Conservation (phyloP, 2,329 filamentous ascomycete species). For the Colletotrichum coccodes region DNA sequence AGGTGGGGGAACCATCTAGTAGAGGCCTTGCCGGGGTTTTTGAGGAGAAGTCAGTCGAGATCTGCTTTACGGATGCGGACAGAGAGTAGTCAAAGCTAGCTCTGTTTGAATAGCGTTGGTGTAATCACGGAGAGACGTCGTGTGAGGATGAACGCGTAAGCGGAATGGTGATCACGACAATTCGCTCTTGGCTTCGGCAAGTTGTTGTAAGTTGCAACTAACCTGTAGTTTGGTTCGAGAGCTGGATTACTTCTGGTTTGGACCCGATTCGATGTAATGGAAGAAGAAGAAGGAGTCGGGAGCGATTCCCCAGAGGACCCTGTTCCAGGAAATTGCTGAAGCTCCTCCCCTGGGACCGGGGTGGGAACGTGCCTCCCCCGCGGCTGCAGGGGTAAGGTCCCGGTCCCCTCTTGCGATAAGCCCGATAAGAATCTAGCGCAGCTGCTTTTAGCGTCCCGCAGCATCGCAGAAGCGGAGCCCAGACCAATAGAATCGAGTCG, state of each 20-base stretch:
- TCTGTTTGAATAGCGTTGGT: neutral
- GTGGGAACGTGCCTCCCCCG: conserved; percentile 4
- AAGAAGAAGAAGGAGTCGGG: neutral
- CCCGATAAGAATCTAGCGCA: conserved; percentile 4
- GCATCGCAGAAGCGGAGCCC: conserved; percentile 6
- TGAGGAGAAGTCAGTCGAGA: neutral
- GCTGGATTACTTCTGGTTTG: neutral
- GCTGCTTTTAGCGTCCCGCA: conserved; percentile 1
- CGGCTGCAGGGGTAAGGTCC: conserved; percentile 5
- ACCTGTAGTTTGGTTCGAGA: no score
- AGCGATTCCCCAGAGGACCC: neutral
- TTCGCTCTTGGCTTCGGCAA: neutral
- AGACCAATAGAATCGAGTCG: conserved; percentile 15
- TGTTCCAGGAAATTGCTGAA: neutral
- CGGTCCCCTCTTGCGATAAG: neutral
- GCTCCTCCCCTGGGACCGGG: neutral
- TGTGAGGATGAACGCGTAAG: neutral
- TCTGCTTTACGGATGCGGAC: neutral
- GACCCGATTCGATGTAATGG: neutral
- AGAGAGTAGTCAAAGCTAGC: neutral
- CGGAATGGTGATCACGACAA: neutral
- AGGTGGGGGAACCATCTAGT: conserved; percentile 29
- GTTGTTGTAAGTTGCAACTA: neutral
- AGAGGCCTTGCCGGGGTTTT: neutral
- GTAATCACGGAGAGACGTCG: neutral